Evolutionary conservation across 345 rosid species (phyloP).

Genomic region (Acer yangbiense): DNA sequence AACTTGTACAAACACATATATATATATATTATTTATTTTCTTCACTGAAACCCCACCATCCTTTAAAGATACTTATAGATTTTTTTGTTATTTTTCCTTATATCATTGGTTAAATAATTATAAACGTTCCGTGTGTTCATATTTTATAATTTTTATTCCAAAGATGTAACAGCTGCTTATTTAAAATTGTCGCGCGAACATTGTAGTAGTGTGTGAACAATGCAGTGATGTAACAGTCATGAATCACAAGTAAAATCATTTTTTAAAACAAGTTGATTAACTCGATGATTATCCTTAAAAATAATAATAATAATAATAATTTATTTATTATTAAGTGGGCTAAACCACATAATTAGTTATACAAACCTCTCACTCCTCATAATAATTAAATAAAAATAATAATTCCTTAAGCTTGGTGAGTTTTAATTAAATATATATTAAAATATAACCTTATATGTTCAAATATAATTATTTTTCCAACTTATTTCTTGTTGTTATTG

Average conservation of each 20-base stretch:
- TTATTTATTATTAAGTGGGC: background rate
- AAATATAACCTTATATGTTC: constrained; percentile 20
- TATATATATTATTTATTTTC: background rate
- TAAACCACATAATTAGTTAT: background rate
- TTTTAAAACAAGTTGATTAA: no score
- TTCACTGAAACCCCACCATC: background rate
- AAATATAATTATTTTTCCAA: constrained; percentile 23
- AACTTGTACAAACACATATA: background rate
- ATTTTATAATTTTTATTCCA: no score
- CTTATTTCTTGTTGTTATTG: constrained; percentile 30
- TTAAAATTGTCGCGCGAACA: no score
- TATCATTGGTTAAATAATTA: no score
- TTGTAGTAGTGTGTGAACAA: no score
- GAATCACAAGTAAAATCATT: no score
- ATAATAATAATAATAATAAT: background rate
- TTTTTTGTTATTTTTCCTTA: no score
- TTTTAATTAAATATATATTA: background rate
- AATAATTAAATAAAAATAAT: background rate
- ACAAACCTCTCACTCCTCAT: background rate
- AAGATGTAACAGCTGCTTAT: no score
- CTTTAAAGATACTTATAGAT: no score
- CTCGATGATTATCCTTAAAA: no score
- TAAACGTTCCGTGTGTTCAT: no score
- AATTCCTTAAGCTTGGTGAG: constrained; percentile 19
- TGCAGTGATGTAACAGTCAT: no score